phyloP scores from a whole-genome alignment of 768 basidiomycete genomes.

The Steccherinum ochraceum region DNA sequence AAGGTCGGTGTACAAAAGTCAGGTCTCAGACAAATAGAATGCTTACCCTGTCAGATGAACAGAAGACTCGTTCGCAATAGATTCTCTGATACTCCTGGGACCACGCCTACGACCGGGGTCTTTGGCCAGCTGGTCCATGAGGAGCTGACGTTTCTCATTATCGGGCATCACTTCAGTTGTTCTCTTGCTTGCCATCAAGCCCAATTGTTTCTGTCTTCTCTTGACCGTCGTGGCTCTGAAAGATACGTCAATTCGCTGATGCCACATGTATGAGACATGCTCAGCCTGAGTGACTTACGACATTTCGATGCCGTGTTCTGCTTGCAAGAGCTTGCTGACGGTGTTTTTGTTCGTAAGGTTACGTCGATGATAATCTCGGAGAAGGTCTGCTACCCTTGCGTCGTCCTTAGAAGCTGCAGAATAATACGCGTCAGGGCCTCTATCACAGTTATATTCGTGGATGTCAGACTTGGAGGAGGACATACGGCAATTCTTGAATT shows the following conservation, averaged over 20 bases:
- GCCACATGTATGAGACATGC: too few species aligned
- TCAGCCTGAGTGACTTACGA: not conserved
- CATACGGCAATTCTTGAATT: too few species aligned
- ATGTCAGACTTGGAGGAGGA: too few species aligned
- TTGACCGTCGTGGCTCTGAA: not conserved
- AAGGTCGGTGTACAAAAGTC: not conserved
- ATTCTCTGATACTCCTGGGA: not conserved
- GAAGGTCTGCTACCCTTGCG: not conserved
- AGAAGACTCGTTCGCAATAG: not conserved
- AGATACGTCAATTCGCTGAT: not conserved
- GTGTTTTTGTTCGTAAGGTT: not conserved
- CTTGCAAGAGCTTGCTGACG: not conserved
- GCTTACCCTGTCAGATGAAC: not conserved
- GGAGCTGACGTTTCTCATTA: not conserved
- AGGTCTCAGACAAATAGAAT: not conserved
- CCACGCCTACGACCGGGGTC: not conserved
- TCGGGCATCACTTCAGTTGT: not conserved
- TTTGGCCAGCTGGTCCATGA: not conserved
- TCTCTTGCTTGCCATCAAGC: not conserved
- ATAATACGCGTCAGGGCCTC: too few species aligned
- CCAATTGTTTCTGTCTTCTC: not conserved
- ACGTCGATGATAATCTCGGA: not conserved
- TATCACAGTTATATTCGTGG: not conserved
- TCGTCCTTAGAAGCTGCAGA: not conserved
- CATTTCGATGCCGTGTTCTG: not conserved